Percentiles rank a stretch among this genome's conserved stretches.
phyloP scores from a whole-genome alignment of 1,139 yeast genomes.

The Candida dubliniensis region DNA sequence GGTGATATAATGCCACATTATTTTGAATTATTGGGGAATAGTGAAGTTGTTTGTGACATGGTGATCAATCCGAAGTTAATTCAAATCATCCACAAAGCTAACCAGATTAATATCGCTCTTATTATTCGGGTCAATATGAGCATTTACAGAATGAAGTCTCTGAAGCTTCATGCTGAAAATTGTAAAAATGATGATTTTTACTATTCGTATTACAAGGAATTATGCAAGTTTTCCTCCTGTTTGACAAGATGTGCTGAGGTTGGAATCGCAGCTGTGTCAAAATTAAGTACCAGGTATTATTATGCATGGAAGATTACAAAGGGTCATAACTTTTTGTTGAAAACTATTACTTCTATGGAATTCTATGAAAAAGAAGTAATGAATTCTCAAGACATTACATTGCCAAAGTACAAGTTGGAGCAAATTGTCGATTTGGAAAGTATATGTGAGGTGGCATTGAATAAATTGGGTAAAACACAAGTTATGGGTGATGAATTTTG shows the following conservation, averaged over 20 bases:
- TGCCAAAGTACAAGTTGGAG: slow-evolving; percentile 18
- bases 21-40: slow-evolving; percentile 31
- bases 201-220: slow-evolving; percentile 20
- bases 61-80: slow-evolving; percentile 43
- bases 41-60: slow-evolving; percentile 38
- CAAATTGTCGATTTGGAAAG: slow-evolving; percentile 31
- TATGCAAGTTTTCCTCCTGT: slow-evolving; percentile 31
- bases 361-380: slow-evolving; percentile 29
- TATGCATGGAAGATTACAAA: slow-evolving; percentile 54
- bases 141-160: slow-evolving; percentile 18
- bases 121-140: slow-evolving; percentile 30
- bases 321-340: slow-evolving; percentile 37
- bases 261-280: slow-evolving; percentile 35
- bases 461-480: slow-evolving; percentile 19
- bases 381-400: slow-evolving; percentile 12
- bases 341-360: slow-evolving; percentile 26
- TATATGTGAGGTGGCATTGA: slow-evolving; percentile 28
- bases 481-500: slow-evolving; percentile 16
- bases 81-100: slow-evolving; percentile 38
- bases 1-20: slow-evolving; percentile 43
- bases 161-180: slow-evolving; percentile 20
- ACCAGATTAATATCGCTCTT: slow-evolving; percentile 33
- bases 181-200: slow-evolving; percentile 20
- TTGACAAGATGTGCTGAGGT: slow-evolving; percentile 39
- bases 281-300: slow-evolving; percentile 45